phyloP scores from a whole-genome alignment of 345 rosid species.

The Salix viminalis region DNA sequence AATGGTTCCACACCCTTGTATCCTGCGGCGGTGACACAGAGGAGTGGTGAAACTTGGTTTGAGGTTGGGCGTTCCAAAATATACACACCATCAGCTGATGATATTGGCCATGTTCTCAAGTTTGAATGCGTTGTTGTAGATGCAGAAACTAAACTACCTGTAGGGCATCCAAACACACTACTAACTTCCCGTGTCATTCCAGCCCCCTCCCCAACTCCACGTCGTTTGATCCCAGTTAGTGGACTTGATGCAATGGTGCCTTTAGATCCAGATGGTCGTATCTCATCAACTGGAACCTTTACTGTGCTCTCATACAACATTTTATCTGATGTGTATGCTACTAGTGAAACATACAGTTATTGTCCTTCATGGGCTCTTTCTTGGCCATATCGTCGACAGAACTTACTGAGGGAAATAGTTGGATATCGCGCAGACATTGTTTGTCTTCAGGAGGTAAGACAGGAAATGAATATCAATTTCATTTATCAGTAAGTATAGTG shows the following conservation, averaged over 20 bases:
- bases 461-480: not conserved
- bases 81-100: constrained; percentile 92
- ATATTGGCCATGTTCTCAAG: constrained; percentile 86
- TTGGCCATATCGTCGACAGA: constrained; percentile 94
- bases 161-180: constrained; percentile 61
- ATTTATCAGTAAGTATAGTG: not conserved
- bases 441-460: constrained; percentile 88
- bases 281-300: constrained; percentile 69
- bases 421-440: constrained; percentile 92
- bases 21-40: constrained; percentile 64
- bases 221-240: constrained; percentile 67
- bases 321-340: constrained; percentile 71
- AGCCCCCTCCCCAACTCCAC: constrained; percentile 92
- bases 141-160: constrained; percentile 62
- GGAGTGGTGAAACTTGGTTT: constrained; percentile 84
- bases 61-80: constrained; percentile 91
- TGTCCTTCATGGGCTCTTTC: constrained; percentile 99
- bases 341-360: constrained; percentile 74
- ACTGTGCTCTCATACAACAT: constrained; percentile 94
- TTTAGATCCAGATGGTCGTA: constrained; percentile 62
- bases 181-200: constrained; percentile 94
- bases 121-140: constrained; percentile 88
- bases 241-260: constrained; percentile 61
- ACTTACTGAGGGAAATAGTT: constrained; percentile 81
- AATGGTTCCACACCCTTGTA: constrained; percentile 72